Evolutionary conservation across 164 flowering plant species (phyloP), one percentile per base, ranked within the genome.

Genomic region (Sedum album): DNA sequence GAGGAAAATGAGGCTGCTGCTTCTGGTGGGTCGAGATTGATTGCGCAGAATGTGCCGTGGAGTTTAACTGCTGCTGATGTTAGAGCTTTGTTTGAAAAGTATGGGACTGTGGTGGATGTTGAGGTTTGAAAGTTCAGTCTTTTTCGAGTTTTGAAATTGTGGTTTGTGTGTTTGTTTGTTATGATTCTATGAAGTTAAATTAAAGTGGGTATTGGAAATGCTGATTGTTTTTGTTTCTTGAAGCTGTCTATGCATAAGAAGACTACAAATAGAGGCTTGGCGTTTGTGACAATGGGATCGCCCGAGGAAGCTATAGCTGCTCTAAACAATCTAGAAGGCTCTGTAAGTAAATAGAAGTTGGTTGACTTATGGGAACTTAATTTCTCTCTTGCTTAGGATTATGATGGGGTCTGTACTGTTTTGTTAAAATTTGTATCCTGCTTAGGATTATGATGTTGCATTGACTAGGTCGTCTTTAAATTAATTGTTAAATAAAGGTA

Each of bases 11-110:
- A 1, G 17, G 5, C 28, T 51, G 62, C 26, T 31, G 69, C 35
- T 6, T 62, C 72, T 49, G 85, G 75, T 15, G 70, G 66, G 14
- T 82, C 79, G 6, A 84, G 90, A 76, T 63, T 89, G 77, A 68
- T 85, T 65, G 97, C 88, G 14, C 86, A 83, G 77, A 91, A 91
- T 74, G 75, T 89, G 15, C 95, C 97, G 11, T 91, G 97, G 97
- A 73, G 80, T 64, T 80, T 76, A 64, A 84, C 86, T 1, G 67
- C 73, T 18, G 89, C 85, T 23, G 97, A 89, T 66, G 79, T 89
- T 66, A 83, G 84, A 2, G 67, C 78, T 36, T 71, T 89, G 61
- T 89, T 91, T 69, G 79, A 86, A 78, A 85, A 84, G 60, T 65
- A 81, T 65, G 97, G 97, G 17, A 83, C 85, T 0, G 97, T 91